Conservation (phyloP, 768 basidiomycete genomes). For the Dendrothele bispora region DNA sequence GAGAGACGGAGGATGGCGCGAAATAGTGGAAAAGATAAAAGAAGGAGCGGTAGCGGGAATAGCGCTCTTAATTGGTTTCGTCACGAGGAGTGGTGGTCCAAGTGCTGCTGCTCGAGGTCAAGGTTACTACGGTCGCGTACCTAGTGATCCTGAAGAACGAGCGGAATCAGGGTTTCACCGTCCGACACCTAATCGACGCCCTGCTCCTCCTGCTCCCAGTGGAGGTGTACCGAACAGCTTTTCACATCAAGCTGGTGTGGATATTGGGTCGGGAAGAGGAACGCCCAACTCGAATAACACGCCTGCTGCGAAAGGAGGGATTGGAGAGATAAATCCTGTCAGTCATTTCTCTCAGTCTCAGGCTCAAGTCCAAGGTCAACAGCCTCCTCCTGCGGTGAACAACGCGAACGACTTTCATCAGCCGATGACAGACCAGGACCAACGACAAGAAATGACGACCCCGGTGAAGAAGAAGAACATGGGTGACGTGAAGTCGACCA, state of each 20-base stretch:
- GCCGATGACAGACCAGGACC: constrained; percentile 6
- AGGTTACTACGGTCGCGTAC: constrained; percentile 18
- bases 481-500: constrained; percentile 7
- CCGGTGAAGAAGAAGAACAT: constrained; percentile 14
- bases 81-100: constrained; percentile 12
- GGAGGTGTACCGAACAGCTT: constrained; percentile 42
- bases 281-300: constrained; percentile 14
- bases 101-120: background rate
- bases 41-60: constrained; percentile 23
- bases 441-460: constrained; percentile 14
- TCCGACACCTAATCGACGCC: constrained; percentile 11
- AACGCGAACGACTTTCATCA: constrained; percentile 6
- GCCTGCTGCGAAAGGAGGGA: constrained; percentile 16
- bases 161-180: too few relatives aligned
- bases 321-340: constrained; percentile 12
- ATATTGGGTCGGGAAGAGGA: constrained; percentile 8
- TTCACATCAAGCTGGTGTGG: constrained; percentile 37
- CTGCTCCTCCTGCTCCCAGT: constrained; percentile 15
- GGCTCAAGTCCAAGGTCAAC: constrained; percentile 4
- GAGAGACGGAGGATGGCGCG: too few relatives aligned
- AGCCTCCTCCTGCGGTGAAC: too few relatives aligned
- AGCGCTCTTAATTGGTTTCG: constrained; percentile 18
- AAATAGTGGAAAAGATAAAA: constrained; percentile 18
- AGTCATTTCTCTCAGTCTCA: constrained; percentile 13
- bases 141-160: background rate